Conservation (phyloP, 2,329 filamentous ascomycete species). For the Cladosporium austrohemisphaericum region DNA sequence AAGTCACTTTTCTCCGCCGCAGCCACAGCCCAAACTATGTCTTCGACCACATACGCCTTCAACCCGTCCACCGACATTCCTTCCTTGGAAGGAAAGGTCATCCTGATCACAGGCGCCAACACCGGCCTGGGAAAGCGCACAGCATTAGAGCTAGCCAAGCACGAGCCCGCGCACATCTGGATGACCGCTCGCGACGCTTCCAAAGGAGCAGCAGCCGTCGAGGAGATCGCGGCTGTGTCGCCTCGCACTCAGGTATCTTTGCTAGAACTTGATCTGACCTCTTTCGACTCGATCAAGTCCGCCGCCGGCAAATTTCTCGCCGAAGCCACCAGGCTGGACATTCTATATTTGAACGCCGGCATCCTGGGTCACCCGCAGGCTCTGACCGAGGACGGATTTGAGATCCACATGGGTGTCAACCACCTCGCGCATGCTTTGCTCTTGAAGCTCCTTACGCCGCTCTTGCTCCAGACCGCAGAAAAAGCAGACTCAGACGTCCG, state of each 20-base stretch:
- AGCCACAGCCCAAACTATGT: no score
- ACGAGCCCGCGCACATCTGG: constrained; percentile 52
- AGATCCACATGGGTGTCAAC: constrained; percentile 35
- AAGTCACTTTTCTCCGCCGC: no score
- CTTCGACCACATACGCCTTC: constrained; percentile 20
- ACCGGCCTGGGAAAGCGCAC: constrained; percentile 35
- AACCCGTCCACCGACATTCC: constrained; percentile 37
- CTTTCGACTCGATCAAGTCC: constrained; percentile 22
- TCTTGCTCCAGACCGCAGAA: constrained; percentile 25
- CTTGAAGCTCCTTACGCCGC: constrained; percentile 28
- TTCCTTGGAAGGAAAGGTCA: constrained; percentile 39
- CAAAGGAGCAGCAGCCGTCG: no score
- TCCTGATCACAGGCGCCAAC: constrained; percentile 40
- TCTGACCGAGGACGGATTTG: constrained; percentile 31
- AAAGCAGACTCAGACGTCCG: constrained; percentile 25
- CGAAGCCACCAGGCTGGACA: constrained; percentile 26
- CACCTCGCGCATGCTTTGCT: constrained; percentile 35
- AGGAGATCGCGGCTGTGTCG: no score
- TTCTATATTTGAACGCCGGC: constrained; percentile 32
- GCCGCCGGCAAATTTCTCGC: constrained; percentile 23
- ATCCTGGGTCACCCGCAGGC: constrained; percentile 26
- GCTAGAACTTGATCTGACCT: constrained; percentile 25
- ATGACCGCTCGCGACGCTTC: constrained; percentile 44
- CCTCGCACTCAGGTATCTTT: no score
- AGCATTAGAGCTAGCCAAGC: constrained; percentile 47